A percentile compares a stretch with the other conserved stretches of the same genome.
These are phyloP conservation scores for Stagonosporopsis chrysanthemi DNA, from an alignment of 2,329 filamentous ascomycete genomes.

Conservation along the genomic window DNA sequence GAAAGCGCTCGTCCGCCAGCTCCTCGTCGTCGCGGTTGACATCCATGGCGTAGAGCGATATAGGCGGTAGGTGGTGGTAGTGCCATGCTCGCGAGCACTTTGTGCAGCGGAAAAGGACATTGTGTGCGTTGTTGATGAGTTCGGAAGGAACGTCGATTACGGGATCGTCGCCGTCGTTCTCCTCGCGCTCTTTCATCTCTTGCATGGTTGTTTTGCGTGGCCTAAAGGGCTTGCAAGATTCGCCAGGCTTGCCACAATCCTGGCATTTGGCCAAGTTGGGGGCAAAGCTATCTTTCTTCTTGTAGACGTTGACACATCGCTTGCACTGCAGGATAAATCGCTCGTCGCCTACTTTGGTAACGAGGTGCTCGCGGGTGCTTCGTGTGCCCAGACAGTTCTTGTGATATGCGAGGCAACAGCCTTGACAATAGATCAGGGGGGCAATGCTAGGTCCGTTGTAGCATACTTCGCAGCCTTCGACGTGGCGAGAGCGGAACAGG, in stretches of 20 bases:
- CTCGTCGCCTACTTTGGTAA: slow-evolving; percentile 80
- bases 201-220: slow-evolving; percentile 74
- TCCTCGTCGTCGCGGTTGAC: slow-evolving; percentile 56
- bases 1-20: slow-evolving; percentile 67
- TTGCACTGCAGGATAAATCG: slow-evolving; percentile 90
- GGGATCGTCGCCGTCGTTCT: slow-evolving; percentile 82
- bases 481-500: slow-evolving; percentile 75
- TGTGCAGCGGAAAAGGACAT: slow-evolving; percentile 83
- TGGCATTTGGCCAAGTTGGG: slow-evolving; percentile 78
- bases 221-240: slow-evolving; percentile 78
- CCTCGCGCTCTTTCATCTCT: slow-evolving; percentile 81
- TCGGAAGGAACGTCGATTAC: slow-evolving; percentile 67
- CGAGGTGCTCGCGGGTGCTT: slow-evolving; percentile 79
- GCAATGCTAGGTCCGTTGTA: slow-evolving; percentile 67
- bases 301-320: slow-evolving; percentile 75
- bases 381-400: slow-evolving; percentile 81
- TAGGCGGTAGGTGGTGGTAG: slow-evolving; percentile 77
- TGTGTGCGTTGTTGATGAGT: slow-evolving; percentile 76
- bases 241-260: slow-evolving; percentile 69
- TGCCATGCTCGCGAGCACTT: slow-evolving; percentile 83
- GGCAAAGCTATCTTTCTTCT: slow-evolving; percentile 72
- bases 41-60: slow-evolving; percentile 53
- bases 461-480: slow-evolving; percentile 76
- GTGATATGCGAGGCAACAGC: slow-evolving; percentile 85
- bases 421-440: slow-evolving; percentile 84